phyloP scores from a whole-genome alignment of 78 protist genomes.

The Cavenderia fasciculata region DNA sequence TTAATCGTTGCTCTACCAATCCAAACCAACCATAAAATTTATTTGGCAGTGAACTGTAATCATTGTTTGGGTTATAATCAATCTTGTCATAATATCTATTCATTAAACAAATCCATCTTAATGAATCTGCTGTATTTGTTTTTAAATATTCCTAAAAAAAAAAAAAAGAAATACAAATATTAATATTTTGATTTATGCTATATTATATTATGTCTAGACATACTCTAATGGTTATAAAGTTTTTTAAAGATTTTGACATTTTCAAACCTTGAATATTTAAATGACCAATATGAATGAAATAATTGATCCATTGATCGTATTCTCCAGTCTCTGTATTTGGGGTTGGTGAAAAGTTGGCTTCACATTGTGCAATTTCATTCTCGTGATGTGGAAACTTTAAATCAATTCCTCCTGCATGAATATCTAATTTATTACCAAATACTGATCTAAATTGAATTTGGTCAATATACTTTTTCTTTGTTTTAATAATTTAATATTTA shows the following conservation, averaged over 20 bases:
- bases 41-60: not conserved
- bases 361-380: conserved; percentile 98
- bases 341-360: conserved; percentile 75
- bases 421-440: conserved; percentile 83
- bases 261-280: conserved; percentile 91
- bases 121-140: conserved; percentile 83
- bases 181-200: not conserved
- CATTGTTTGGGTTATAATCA: not conserved
- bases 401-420: conserved; percentile 99
- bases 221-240: conserved; percentile 96
- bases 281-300: conserved; percentile 97
- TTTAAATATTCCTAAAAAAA: conserved; percentile 58
- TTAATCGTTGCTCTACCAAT: not conserved
- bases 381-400: conserved; percentile 99
- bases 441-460: conserved; percentile 33
- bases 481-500: not conserved
- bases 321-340: not conserved
- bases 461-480: conserved; percentile 38
- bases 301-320: conserved; percentile 92
- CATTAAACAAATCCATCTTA: conserved; percentile 91
- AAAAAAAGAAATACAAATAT: conserved; percentile 1
- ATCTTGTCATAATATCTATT: conserved; percentile 47
- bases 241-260: conserved; percentile 98
- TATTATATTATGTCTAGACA: not conserved
- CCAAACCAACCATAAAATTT: not conserved